These are phyloP conservation scores for Macrophomina tecta DNA, from an alignment of 2,329 filamentous ascomycete species.

Conservation along the genomic window DNA sequence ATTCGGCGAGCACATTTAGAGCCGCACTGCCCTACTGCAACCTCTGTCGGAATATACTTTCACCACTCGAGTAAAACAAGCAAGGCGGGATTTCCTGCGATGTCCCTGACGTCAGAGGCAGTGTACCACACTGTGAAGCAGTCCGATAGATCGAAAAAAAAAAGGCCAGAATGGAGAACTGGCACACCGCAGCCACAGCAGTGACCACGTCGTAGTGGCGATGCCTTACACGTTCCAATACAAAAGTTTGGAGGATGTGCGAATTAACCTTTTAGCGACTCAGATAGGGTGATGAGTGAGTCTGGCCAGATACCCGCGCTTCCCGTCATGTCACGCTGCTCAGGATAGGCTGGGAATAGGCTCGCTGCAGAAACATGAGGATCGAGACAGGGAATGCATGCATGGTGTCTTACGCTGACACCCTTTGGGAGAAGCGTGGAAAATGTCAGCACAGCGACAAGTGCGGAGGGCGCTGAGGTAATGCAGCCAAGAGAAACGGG, in stretches of 20 bases:
- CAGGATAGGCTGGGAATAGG: background rate
- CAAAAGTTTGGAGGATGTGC: background rate
- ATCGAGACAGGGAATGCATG: slow-evolving; percentile 16
- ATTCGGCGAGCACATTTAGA: background rate
- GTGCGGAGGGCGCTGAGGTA: slow-evolving; percentile 33
- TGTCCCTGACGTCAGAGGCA: too few relatives aligned
- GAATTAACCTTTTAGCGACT: slow-evolving; percentile 3
- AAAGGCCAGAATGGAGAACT: background rate
- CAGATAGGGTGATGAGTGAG: slow-evolving; percentile 24
- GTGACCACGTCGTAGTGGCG: background rate
- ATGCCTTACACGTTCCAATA: slow-evolving; percentile 10
- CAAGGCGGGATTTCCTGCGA: too few relatives aligned
- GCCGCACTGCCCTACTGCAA: background rate
- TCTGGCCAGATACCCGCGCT: slow-evolving; percentile 20
- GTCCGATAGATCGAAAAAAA: slow-evolving; percentile 19
- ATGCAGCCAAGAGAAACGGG: slow-evolving; percentile 28
- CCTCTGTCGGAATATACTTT: background rate
- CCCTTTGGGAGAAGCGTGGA: slow-evolving; percentile 1
- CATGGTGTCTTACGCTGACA: background rate
- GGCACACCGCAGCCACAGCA: background rate
- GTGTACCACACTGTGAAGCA: background rate
- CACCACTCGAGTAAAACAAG: background rate
- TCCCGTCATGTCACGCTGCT: slow-evolving; percentile 18
- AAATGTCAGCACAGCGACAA: slow-evolving; percentile 36
- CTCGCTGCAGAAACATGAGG: slow-evolving; percentile 8